Percentiles rank a stretch among this genome's conserved stretches.
Evolutionary conservation across 768 basidiomycete genomes (phyloP).

Genomic region (Hygrophorus russula): DNA sequence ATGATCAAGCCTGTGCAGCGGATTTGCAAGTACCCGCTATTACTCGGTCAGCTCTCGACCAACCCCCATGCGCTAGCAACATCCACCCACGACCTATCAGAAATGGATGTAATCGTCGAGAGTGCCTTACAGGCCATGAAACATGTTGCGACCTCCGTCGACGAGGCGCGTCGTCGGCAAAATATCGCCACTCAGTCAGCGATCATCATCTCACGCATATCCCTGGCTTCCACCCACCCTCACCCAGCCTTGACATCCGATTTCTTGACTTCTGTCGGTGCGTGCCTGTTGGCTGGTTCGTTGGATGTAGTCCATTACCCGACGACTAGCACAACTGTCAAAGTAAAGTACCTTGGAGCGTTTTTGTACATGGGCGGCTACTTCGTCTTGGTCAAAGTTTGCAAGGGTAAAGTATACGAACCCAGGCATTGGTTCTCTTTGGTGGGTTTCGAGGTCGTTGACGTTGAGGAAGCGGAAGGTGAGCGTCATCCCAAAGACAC

Average conservation of each 20-base stretch:
- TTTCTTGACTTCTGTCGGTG: slow-evolving; percentile 70
- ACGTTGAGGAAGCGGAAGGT: slow-evolving; percentile 69
- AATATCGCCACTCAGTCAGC: slow-evolving; percentile 56
- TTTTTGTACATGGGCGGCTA: slow-evolving; percentile 86
- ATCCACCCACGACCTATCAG: slow-evolving; percentile 12
- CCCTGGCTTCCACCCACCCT: slow-evolving; percentile 20
- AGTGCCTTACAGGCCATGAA: slow-evolving; percentile 64
- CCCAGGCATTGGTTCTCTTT: slow-evolving; percentile 84
- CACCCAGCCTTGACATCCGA: slow-evolving; percentile 26
- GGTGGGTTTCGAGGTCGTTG: slow-evolving; percentile 57
- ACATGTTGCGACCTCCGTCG: slow-evolving; percentile 63
- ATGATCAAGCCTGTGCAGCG: slow-evolving; percentile 96
- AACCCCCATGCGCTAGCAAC: background rate
- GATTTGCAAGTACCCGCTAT: slow-evolving; percentile 89
- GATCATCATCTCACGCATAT: slow-evolving; percentile 59
- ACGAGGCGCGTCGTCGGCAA: slow-evolving; percentile 65
- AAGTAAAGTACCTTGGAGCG: slow-evolving; percentile 80
- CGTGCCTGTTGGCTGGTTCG: slow-evolving; percentile 72
- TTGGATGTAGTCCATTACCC: slow-evolving; percentile 73
- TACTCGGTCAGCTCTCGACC: slow-evolving; percentile 61
- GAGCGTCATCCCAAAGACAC: slow-evolving; percentile 18
- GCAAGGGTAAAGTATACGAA: slow-evolving; percentile 73
- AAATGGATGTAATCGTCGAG: slow-evolving; percentile 33
- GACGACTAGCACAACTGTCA: slow-evolving; percentile 38
- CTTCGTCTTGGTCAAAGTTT: slow-evolving; percentile 77